A percentile compares a stretch with the other conserved stretches of the same genome.
Evolutionary conservation across 1,284 basidiomycete genomes (phyloP).

Genomic region (Irpex rosettiformis): DNA sequence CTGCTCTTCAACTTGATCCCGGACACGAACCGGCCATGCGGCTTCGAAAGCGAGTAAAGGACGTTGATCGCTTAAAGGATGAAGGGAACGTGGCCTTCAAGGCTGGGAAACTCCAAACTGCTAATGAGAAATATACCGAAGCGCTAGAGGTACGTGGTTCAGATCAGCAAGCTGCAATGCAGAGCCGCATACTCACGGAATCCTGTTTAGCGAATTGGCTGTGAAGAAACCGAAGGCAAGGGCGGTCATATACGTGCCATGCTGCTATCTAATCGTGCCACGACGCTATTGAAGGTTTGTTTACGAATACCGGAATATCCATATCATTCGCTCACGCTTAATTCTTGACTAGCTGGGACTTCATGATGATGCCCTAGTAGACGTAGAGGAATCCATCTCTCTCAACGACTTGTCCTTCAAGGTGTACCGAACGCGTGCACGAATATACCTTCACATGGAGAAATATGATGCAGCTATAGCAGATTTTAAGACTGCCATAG

Average conservation of each 20-base stretch:
- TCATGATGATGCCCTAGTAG: conserved; percentile 65
- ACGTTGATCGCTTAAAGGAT: conserved; percentile 80
- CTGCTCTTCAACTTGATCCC: conserved; percentile 79
- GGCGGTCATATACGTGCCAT: conserved; percentile 79
- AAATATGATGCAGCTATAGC: conserved; percentile 69
- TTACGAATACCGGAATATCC: background rate
- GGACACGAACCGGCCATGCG: conserved; percentile 69
- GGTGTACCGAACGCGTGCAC: conserved; percentile 81
- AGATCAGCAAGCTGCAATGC: background rate
- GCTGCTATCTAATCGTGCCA: conserved; percentile 81
- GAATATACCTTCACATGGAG: conserved; percentile 73
- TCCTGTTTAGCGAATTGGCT: conserved; percentile 50
- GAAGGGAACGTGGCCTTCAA: conserved; percentile 84
- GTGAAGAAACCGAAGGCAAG: conserved; percentile 60
- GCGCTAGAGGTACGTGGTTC: conserved; percentile 53
- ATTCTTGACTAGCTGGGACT: conserved; percentile 48
- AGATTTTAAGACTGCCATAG: conserved; percentile 78
- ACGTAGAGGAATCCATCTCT: conserved; percentile 66
- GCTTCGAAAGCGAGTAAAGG: conserved; percentile 73
- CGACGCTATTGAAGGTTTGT: conserved; percentile 70
- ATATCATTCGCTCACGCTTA: no score
- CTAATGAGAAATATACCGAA: conserved; percentile 66
- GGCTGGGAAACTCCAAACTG: conserved; percentile 53
- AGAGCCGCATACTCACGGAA: background rate
- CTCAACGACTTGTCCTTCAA: conserved; percentile 75